These are phyloP conservation scores for Pisolithus sp. DNA, from an alignment of 768 basidiomycete species.

Conservation along the genomic window DNA sequence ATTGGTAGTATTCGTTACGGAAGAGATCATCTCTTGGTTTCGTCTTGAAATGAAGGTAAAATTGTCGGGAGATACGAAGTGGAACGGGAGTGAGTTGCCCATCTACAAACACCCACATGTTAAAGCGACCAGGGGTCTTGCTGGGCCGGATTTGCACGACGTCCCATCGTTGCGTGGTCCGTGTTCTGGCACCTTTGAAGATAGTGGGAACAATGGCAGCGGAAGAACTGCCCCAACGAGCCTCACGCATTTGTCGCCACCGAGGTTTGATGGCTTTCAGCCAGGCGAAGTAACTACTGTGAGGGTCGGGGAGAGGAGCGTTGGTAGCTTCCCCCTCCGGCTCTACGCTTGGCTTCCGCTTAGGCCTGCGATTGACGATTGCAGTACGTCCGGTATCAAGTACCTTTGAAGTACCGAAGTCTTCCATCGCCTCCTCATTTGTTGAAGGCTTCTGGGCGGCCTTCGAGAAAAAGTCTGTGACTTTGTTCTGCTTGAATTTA, in stretches of 20 bases:
- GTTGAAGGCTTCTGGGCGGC: slow-evolving; percentile 9
- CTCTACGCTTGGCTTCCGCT: slow-evolving; percentile 40
- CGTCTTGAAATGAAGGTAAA: slow-evolving; percentile 86
- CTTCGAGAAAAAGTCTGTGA: slow-evolving; percentile 83
- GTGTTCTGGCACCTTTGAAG: slow-evolving; percentile 58
- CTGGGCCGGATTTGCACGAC: slow-evolving; percentile 84
- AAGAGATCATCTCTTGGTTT: slow-evolving; percentile 63
- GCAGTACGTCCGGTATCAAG: slow-evolving; percentile 39
- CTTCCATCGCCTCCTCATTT: slow-evolving; percentile 54
- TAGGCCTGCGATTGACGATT: slow-evolving; percentile 45
- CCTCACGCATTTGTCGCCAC: slow-evolving; percentile 63
- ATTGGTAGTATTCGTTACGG: slow-evolving; percentile 58
- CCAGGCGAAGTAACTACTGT: slow-evolving; percentile 66
- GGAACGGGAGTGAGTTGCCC: slow-evolving; percentile 72
- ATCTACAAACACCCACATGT: slow-evolving; percentile 83
- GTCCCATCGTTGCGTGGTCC: slow-evolving; percentile 77
- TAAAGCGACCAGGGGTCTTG: slow-evolving; percentile 72
- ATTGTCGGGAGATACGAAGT: slow-evolving; percentile 83
- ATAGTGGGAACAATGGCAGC: slow-evolving; percentile 58
- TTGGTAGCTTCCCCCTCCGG: slow-evolving; percentile 20
- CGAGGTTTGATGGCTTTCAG: slow-evolving; percentile 66
- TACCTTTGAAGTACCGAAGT: slow-evolving; percentile 31
- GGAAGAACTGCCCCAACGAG: slow-evolving; percentile 36
- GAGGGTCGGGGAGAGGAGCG: slow-evolving; percentile 56
- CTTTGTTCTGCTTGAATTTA: slow-evolving; percentile 97